These are phyloP conservation scores for Xerocomus spinulosus DNA, from an alignment of 768 basidiomycete genomes.

Conservation along the genomic window DNA sequence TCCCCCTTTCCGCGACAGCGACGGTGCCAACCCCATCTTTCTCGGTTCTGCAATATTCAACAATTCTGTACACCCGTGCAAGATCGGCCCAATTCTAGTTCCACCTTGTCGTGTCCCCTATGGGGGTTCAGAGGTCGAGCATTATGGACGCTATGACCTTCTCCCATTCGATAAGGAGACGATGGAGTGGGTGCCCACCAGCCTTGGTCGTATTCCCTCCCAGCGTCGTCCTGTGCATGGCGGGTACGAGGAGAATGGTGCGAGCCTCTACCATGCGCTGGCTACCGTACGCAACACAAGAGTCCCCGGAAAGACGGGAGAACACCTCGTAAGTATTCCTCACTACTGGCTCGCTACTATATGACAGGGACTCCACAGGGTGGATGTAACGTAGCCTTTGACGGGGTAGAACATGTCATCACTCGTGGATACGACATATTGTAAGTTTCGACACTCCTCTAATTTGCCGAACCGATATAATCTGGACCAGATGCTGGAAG, in stretches of 20 bases:
- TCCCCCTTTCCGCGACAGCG: conserved; percentile 53
- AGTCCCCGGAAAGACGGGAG: conserved; percentile 72
- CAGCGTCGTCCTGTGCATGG: conserved; percentile 63
- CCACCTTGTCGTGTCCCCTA: conserved; percentile 54
- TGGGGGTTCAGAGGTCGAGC: conserved; percentile 55
- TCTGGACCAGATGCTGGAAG: conserved; percentile 36
- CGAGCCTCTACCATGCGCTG: conserved; percentile 64
- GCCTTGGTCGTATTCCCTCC: conserved; percentile 53
- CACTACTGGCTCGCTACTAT: background rate
- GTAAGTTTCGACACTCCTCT: conserved; percentile 23
- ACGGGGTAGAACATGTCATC: conserved; percentile 35
- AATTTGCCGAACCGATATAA: background rate
- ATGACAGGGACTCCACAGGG: conserved; percentile 24
- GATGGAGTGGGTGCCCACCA: conserved; percentile 74
- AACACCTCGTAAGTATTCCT: conserved; percentile 53
- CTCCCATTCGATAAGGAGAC: conserved; percentile 60
- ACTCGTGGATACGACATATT: conserved; percentile 41
- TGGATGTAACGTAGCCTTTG: conserved; percentile 40
- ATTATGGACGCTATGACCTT: conserved; percentile 68
- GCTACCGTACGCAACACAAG: conserved; percentile 45
- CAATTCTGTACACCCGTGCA: conserved; percentile 76
- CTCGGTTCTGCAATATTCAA: conserved; percentile 69
- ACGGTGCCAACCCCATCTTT: conserved; percentile 56
- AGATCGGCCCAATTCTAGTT: conserved; percentile 61
- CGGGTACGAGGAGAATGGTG: conserved; percentile 68